These are phyloP conservation scores for Arthrobotrys entomopaga DNA, from an alignment of 2,329 filamentous ascomycete genomes.

Conservation along the genomic window DNA sequence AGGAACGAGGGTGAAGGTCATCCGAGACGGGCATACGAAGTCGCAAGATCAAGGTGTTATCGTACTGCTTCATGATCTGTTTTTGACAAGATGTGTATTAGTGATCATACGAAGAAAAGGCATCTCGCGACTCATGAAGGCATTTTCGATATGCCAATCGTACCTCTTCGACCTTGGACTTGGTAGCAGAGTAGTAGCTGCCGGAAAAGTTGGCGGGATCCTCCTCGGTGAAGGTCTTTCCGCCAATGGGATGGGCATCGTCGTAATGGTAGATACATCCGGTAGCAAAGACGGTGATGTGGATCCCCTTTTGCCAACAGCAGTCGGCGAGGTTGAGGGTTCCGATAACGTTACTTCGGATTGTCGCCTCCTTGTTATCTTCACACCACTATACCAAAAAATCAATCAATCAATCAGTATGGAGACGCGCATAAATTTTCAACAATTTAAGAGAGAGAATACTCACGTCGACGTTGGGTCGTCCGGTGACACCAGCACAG, in stretches of 20 bases:
- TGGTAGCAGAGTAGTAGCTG: constrained; percentile 76
- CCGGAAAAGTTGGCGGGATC: constrained; percentile 73
- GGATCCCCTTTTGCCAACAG: constrained; percentile 70
- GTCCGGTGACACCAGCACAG: constrained; percentile 73
- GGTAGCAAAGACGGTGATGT: constrained; percentile 74
- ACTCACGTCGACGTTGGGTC: constrained; percentile 71
- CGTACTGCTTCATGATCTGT: constrained; percentile 72
- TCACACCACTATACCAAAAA: constrained; percentile 68
- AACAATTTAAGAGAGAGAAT: background rate
- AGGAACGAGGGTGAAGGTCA: constrained; percentile 73
- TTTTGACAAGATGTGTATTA: background rate
- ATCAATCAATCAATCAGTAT: background rate
- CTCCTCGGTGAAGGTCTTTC: constrained; percentile 71
- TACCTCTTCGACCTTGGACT: constrained; percentile 73
- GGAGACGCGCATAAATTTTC: background rate
- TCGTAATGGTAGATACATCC: constrained; percentile 76
- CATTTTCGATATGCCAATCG: constrained; percentile 54
- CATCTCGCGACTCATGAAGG: too few relatives aligned
- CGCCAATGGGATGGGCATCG: constrained; percentile 70
- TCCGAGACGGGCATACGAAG: constrained; percentile 76
- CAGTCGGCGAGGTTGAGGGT: constrained; percentile 72
- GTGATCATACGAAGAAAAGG: background rate
- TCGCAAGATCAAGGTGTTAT: constrained; percentile 72
- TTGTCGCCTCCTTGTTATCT: constrained; percentile 74
- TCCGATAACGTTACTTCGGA: constrained; percentile 74